Evolutionary conservation across 257 asterid species (phyloP).

Genomic region (Fraxinus americana): DNA sequence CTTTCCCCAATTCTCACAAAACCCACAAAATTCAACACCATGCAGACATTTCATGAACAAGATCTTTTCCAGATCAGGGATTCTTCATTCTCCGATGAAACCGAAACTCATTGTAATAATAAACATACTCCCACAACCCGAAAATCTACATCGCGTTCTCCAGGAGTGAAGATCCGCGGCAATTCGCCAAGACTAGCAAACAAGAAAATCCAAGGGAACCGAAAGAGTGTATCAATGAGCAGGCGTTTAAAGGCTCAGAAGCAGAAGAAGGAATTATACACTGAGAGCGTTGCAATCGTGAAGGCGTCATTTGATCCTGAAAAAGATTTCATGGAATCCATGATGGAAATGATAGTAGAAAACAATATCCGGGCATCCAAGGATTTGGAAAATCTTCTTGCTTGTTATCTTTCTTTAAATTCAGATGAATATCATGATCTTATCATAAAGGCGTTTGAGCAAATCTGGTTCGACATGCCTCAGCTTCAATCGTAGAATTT

Average conservation of each 20-base stretch:
- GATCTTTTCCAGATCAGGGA: background rate
- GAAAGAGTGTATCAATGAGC: constrained; percentile 39
- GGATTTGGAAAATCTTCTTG: constrained; percentile 84
- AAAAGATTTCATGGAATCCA: constrained; percentile 80
- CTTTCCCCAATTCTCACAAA: constrained; percentile 68
- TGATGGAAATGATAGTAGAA: constrained; percentile 91
- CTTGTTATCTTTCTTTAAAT: constrained; percentile 81
- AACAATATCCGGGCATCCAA: constrained; percentile 66
- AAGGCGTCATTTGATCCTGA: constrained; percentile 86
- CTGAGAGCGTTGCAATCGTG: constrained; percentile 81
- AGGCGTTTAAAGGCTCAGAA: constrained; percentile 15
- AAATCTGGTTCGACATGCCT: constrained; percentile 76
- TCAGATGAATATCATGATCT: constrained; percentile 70
- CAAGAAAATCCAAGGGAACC: constrained; percentile 38
- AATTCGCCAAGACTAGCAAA: constrained; percentile 44
- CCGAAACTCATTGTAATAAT: background rate
- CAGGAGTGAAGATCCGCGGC: constrained; percentile 59
- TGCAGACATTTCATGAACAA: constrained; percentile 17
- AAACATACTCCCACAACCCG: constrained; percentile 29
- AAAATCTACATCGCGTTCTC: constrained; percentile 50
- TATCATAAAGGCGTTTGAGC: constrained; percentile 81
- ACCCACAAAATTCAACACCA: constrained; percentile 22
- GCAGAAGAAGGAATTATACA: constrained; percentile 30
- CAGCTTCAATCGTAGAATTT: constrained; percentile 18
- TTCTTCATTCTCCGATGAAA: background rate